Base-by-base conservation (phyloP, 768 basidiomycete species). In the Neoboletus magnificus region DNA sequence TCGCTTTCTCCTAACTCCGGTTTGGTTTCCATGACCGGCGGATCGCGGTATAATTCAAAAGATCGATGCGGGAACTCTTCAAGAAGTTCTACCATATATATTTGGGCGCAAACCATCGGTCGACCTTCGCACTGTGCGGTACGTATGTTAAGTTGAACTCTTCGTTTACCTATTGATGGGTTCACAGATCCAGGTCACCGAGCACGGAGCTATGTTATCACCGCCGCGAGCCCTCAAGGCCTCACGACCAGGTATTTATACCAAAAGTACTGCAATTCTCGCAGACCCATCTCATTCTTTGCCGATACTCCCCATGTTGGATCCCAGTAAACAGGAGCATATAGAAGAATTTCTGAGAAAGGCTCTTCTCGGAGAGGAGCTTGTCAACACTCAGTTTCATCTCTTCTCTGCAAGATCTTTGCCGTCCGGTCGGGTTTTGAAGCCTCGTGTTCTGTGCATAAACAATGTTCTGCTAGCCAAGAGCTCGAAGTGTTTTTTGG, bases 321-420 rank as follows among this genome's bases (percentile, higher is more conserved):
- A 57, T 42, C 46, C 50, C 16, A 18, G 22, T 4, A 52, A 63
- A 36, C 55, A 50, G 10, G 60, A 58, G 9, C 48, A 53, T 20
- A 55, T 62, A 2, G 61, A 65, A 32, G 67, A 59, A n/a, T 56
- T 69, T 32, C n/a, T 71, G 13, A 60, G 61, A 45, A 61, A 63
- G 46, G 68, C 62, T 30, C 50, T 69, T 10, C 61, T 71, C n/a
- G 63, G 63, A 15, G 64, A 73, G 18, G 57, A 58, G 16, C 58
- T 71, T 23, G 41, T 69, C 33, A 64, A 71, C 49, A 71, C 71
- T 7, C 65, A 70, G 32, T 68, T 74, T 23, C 68, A 73, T 50
- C 48, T 68, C 6, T 74, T 59, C 43, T 69, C 63, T 1, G 32
- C 66, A 13, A 64, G 55, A 16, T 64, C 69, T 15, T 33, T 20